A percentile compares a stretch with the other conserved stretches of the same genome.
Evolutionary conservation across 139 green algal species (phyloP).

Genomic region (Pycnococcus provasolii): DNA sequence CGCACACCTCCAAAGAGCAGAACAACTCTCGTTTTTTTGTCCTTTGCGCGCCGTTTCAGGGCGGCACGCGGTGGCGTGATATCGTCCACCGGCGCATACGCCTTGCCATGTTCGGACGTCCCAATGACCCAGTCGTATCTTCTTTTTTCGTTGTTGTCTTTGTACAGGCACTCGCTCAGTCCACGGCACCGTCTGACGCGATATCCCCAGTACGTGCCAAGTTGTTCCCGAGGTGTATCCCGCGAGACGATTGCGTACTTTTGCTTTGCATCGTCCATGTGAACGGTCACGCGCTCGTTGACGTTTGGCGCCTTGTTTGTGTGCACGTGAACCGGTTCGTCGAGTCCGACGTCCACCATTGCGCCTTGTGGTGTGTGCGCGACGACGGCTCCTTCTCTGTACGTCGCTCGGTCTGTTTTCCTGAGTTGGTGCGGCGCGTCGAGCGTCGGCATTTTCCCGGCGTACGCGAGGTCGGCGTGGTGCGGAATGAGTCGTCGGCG

Average conservation of each 20-base stretch:
- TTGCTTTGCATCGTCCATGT: conserved; percentile 32
- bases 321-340: conserved; percentile 33
- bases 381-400: conserved; percentile 66
- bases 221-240: no score
- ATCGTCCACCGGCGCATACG: neutral
- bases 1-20: no score
- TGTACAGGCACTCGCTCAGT: no score
- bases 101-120: conserved; percentile 32
- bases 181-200: no score
- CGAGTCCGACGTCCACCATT: conserved; percentile 63
- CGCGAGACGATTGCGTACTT: no score
- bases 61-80: no score
- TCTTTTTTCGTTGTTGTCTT: neutral
- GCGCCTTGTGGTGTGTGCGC: conserved; percentile 30
- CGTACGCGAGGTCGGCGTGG: conserved; percentile 29
- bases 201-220: no score
- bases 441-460: conserved; percentile 54
- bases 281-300: conserved; percentile 9
- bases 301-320: conserved; percentile 25
- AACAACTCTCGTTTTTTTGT: no score
- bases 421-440: conserved; percentile 78
- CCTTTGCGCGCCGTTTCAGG: no score
- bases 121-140: conserved; percentile 32
- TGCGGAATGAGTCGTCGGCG: conserved; percentile 31
- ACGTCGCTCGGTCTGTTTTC: conserved; percentile 64